These are phyloP conservation scores for Ogataea methanolica DNA, from an alignment of 805 yeast genomes.

Conservation along the genomic window DNA sequence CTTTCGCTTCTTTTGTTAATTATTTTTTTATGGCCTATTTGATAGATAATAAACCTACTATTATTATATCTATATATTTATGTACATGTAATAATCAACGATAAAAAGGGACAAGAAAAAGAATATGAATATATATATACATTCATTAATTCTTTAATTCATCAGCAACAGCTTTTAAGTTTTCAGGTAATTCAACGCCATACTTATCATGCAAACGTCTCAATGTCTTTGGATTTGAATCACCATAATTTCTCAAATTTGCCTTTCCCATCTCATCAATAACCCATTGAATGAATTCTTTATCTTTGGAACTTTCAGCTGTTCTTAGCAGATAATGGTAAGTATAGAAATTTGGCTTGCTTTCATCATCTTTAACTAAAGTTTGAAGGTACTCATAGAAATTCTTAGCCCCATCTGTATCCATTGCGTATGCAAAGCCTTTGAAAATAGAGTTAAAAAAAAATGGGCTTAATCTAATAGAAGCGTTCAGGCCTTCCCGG, in stretches of 20 bases:
- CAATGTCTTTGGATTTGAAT: conserved; percentile 35
- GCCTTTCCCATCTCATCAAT: conserved; percentile 34
- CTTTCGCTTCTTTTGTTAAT: too few species aligned
- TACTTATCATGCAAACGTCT: conserved; percentile 5
- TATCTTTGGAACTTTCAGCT: conserved; percentile 31
- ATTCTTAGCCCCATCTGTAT: conserved; percentile 32
- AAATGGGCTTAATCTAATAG: conserved; percentile 33
- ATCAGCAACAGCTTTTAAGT: conserved; percentile 1
- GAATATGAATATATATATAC: too few species aligned
- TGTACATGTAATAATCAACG: too few species aligned
- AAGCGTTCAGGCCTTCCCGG: conserved; percentile 29
- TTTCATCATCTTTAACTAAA: conserved; percentile 8
- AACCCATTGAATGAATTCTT: conserved; percentile 30
- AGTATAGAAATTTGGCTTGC: conserved; percentile 45
- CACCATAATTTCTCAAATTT: conserved; percentile 33
- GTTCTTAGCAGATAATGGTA: conserved; percentile 42
- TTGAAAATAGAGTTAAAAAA: conserved; percentile 44
- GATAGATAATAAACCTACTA: too few species aligned
- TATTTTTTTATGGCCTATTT: too few species aligned
- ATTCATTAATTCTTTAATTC: too few species aligned
- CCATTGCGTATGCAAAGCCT: conserved; percentile 39
- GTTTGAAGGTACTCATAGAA: conserved; percentile 35
- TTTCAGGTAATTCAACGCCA: conserved; percentile 18
- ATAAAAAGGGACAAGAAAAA: too few species aligned
- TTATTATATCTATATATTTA: too few species aligned